Conservation (phyloP, 1,284 basidiomycete genomes). For the Athelia sp. region DNA sequence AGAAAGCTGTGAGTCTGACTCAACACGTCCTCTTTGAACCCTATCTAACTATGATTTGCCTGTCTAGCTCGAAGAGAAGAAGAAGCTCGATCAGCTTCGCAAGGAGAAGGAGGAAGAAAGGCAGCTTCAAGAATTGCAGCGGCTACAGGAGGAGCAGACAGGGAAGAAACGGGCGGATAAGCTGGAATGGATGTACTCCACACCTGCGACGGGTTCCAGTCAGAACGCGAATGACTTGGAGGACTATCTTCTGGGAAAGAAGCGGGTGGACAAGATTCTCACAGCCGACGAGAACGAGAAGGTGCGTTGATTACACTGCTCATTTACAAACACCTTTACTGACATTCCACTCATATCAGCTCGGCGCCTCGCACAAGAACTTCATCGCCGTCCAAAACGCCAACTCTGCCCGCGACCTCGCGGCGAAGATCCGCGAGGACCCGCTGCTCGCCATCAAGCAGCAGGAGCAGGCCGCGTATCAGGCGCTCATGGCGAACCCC, state of each 20-base stretch:
- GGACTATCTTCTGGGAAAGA: slow-evolving; percentile 97
- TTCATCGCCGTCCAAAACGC: slow-evolving; percentile 93
- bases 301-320: slow-evolving; percentile 37
- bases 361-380: slow-evolving; percentile 82
- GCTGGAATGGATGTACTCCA: slow-evolving; percentile 99
- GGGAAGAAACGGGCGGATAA: slow-evolving; percentile 93
- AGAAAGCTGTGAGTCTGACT: slow-evolving; percentile 72
- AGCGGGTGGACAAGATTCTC: slow-evolving; percentile 93
- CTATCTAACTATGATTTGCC: slow-evolving; percentile 7
- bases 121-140: slow-evolving; percentile 92
- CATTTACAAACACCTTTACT: slow-evolving; percentile 1
- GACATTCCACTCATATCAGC: slow-evolving; percentile 30
- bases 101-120: slow-evolving; percentile 98
- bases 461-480: slow-evolving; percentile 92
- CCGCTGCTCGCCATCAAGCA: slow-evolving; percentile 95
- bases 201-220: slow-evolving; percentile 80
- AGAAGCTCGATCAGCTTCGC: slow-evolving; percentile 92
- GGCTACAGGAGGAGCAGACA: slow-evolving; percentile 90
- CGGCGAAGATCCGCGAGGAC: slow-evolving; percentile 93
- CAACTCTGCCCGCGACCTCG: slow-evolving; percentile 85
- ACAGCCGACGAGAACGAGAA: slow-evolving; percentile 86
- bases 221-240: slow-evolving; percentile 91
- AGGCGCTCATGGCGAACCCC: slow-evolving; percentile 89
- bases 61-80: slow-evolving; percentile 89
- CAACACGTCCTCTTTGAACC: neutral